phyloP scores from a whole-genome alignment of 495 filamentous ascomycete genomes.

The Talaromyces adpressus region DNA sequence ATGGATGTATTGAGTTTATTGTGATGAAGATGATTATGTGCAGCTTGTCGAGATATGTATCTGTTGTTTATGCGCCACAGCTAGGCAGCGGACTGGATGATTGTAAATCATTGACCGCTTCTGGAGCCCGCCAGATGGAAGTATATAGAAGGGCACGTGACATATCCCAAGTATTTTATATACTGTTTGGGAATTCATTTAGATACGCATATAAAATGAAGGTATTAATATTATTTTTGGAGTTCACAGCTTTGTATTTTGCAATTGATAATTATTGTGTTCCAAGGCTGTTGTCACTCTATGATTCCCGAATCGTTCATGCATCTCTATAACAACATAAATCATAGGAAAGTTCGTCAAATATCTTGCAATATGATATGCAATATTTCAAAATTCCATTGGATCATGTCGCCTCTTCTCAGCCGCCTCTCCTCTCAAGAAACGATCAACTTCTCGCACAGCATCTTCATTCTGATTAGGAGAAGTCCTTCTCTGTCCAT shows the following conservation, averaged over 20 bases:
- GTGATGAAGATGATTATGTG: background rate
- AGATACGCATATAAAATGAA: no score
- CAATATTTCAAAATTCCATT: background rate
- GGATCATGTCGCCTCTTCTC: constrained; percentile 24
- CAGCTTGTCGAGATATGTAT: background rate
- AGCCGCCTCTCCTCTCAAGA: constrained; percentile 41
- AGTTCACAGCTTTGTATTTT: background rate
- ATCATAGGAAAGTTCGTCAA: background rate
- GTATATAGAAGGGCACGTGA: constrained; percentile 6
- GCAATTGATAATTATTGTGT: background rate
- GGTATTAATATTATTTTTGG: no score
- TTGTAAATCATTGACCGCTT: constrained; percentile 6
- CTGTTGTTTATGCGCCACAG: background rate
- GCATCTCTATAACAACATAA: background rate
- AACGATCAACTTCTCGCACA: constrained; percentile 34
- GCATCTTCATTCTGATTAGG: constrained; percentile 18
- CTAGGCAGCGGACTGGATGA: background rate
- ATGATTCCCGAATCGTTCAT: background rate
- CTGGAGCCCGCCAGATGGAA: constrained; percentile 2
- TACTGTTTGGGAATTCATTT: no score
- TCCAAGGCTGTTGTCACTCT: background rate
- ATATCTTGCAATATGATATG: background rate
- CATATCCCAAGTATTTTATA: no score
- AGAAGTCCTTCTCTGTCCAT: constrained; percentile 15
- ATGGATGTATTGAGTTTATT: background rate